Evolutionary conservation across 2,329 filamentous ascomycete species (phyloP).

Genomic region (Ascochyta viciae-villosae): DNA sequence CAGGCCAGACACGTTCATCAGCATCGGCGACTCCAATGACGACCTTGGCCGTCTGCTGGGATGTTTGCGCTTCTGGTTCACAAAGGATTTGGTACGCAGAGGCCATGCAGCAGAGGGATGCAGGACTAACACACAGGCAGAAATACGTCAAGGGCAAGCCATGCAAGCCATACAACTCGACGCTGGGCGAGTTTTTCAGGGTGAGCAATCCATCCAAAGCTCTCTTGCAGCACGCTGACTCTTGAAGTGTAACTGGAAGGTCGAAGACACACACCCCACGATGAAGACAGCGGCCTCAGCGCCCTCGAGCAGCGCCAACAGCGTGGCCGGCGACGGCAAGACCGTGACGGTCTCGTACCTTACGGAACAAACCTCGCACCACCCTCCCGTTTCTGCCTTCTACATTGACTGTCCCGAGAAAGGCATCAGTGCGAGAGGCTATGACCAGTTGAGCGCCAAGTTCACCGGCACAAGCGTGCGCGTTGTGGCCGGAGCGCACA

Average conservation of each 20-base stretch:
- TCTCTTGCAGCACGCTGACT: slow-evolving; percentile 22
- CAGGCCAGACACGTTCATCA: slow-evolving; percentile 86
- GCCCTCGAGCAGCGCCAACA: slow-evolving; percentile 44
- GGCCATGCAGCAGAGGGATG: not conserved
- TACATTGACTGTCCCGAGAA: slow-evolving; percentile 91
- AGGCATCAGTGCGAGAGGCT: slow-evolving; percentile 85
- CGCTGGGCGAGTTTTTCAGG: slow-evolving; percentile 95
- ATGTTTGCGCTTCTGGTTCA: slow-evolving; percentile 96
- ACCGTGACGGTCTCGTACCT: slow-evolving; percentile 86
- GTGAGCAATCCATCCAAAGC: slow-evolving; percentile 56
- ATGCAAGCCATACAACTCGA: slow-evolving; percentile 99
- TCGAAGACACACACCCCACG: slow-evolving; percentile 76
- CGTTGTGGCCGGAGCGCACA: slow-evolving; percentile 89
- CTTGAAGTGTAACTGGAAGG: slow-evolving; percentile 88
- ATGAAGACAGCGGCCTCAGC: slow-evolving; percentile 57
- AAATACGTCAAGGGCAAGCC: slow-evolving; percentile 99
- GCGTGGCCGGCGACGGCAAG: slow-evolving; percentile 51
- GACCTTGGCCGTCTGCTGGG: slow-evolving; percentile 92
- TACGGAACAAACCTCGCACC: slow-evolving; percentile 97
- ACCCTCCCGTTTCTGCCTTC: slow-evolving; percentile 96
- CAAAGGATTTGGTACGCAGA: slow-evolving; percentile 78
- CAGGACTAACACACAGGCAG: slow-evolving; percentile 49
- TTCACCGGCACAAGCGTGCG: slow-evolving; percentile 96
- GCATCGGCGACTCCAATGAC: slow-evolving; percentile 88
- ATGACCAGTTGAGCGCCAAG: slow-evolving; percentile 95